Evolutionary conservation across 2,329 filamentous ascomycete species (phyloP).

Genomic region (Fusarium nurragi): DNA sequence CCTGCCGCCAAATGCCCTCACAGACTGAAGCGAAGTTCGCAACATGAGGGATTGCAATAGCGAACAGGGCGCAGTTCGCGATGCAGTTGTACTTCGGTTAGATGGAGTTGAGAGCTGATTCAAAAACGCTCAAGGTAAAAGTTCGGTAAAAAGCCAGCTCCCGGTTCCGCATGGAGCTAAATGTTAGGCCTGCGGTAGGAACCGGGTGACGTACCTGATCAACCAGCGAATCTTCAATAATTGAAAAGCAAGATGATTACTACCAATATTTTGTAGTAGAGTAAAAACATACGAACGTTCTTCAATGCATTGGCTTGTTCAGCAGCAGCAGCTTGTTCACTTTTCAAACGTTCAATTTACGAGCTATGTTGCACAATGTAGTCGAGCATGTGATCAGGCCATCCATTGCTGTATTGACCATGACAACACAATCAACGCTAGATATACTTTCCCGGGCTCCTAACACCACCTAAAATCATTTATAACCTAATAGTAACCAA

Average conservation of each 20-base stretch:
- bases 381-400: neutral
- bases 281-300: neutral
- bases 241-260: neutral
- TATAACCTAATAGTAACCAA: too few relatives aligned
- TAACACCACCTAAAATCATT: too few relatives aligned
- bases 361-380: too few relatives aligned
- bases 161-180: slow-evolving; percentile 37
- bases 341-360: too few relatives aligned
- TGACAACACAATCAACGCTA: too few relatives aligned
- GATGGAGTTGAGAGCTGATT: slow-evolving; percentile 47
- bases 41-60: slow-evolving; percentile 69
- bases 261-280: neutral
- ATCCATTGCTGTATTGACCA: too few relatives aligned
- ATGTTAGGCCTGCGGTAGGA: slow-evolving; percentile 47
- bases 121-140: slow-evolving; percentile 58
- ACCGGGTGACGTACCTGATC: slow-evolving; percentile 48
- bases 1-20: slow-evolving; percentile 66
- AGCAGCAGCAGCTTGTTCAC: neutral
- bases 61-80: slow-evolving; percentile 49
- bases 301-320: neutral
- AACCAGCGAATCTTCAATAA: neutral
- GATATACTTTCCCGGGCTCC: too few relatives aligned
- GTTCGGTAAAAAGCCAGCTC: slow-evolving; percentile 55
- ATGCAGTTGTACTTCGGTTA: slow-evolving; percentile 46
- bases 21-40: slow-evolving; percentile 74